Percentiles rank a stretch among this genome's conserved stretches.
phyloP scores from a whole-genome alignment of 495 filamentous ascomycete genomes.

The Hypoxylon cercidicola region DNA sequence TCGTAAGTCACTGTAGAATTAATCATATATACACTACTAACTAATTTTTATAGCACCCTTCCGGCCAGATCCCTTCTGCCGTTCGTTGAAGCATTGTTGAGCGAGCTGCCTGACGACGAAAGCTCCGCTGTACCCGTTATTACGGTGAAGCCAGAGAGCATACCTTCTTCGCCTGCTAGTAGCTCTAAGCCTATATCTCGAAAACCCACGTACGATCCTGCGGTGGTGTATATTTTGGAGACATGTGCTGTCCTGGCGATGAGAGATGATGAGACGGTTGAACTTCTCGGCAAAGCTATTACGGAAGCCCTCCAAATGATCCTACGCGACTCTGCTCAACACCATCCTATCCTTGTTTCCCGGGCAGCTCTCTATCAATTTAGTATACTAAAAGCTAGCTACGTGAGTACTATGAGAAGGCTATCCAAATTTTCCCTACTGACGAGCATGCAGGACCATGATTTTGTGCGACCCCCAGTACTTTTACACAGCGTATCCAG shows the following conservation, averaged over 20 bases:
- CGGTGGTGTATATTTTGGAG: constrained; percentile 87
- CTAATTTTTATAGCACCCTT: constrained; percentile 66
- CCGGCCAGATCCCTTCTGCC: constrained; percentile 71
- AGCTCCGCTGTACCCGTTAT: constrained; percentile 76
- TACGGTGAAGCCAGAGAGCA: constrained; percentile 84
- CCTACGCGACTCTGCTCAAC: constrained; percentile 77
- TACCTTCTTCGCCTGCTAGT: constrained; percentile 66
- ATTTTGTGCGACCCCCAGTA: constrained; percentile 91
- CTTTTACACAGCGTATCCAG: constrained; percentile 90
- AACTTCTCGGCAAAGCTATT: constrained; percentile 77
- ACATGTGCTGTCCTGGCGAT: constrained; percentile 86
- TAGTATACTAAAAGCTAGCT: constrained; percentile 82
- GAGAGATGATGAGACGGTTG: constrained; percentile 76
- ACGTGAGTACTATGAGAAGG: constrained; percentile 68
- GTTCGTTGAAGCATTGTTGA: constrained; percentile 77
- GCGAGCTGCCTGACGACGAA: constrained; percentile 86
- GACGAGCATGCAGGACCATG: constrained; percentile 71
- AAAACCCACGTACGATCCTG: constrained; percentile 82
- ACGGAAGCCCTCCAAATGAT: constrained; percentile 82
- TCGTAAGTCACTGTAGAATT: constrained; percentile 64
- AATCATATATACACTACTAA: constrained; percentile 13
- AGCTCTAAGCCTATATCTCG: constrained; percentile 62
- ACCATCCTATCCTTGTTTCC: constrained; percentile 83
- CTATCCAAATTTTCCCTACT: constrained; percentile 14
- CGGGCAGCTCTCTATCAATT: constrained; percentile 88